These are phyloP conservation scores for Centella asiatica DNA, from an alignment of 129 eudicot genomes.

Conservation along the genomic window DNA sequence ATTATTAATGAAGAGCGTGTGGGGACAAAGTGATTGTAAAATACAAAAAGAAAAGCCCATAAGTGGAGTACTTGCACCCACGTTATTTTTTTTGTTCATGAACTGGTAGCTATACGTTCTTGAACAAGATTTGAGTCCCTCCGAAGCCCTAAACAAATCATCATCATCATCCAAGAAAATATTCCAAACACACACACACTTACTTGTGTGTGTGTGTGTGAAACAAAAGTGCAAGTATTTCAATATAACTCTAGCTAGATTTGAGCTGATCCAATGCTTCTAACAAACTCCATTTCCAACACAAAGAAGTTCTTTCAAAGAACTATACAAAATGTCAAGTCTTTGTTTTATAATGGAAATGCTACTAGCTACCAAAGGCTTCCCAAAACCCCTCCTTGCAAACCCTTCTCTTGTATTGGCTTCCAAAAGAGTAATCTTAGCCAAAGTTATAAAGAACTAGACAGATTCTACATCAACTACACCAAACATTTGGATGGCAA, in stretches of 20 bases:
- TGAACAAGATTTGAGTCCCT: neutral
- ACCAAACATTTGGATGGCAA: slow-evolving; percentile 20
- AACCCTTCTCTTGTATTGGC: slow-evolving; percentile 31
- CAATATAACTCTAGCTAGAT: neutral
- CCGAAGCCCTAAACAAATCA: neutral
- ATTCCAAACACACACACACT: neutral
- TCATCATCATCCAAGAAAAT: neutral
- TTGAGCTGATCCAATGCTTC: neutral
- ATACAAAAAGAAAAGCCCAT: neutral
- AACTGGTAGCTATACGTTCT: neutral
- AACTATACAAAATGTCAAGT: slow-evolving; percentile 37
- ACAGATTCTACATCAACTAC: slow-evolving; percentile 24
- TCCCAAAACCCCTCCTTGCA: slow-evolving; percentile 44
- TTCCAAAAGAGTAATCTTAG: neutral
- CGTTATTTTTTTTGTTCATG: neutral
- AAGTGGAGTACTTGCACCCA: too few relatives aligned
- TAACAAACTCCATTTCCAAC: slow-evolving; percentile 19
- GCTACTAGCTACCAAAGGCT: slow-evolving; percentile 44
- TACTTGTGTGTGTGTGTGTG: too few relatives aligned
- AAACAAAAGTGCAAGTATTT: neutral
- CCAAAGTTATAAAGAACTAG: slow-evolving; percentile 18
- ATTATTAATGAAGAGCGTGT: slow-evolving; percentile 16
- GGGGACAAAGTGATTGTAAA: too few relatives aligned
- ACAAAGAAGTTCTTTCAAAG: slow-evolving; percentile 48
- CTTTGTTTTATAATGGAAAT: slow-evolving; percentile 26